Evolutionary conservation across 306 rosid species (phyloP).

Genomic region (Aeschynomene evenia): DNA sequence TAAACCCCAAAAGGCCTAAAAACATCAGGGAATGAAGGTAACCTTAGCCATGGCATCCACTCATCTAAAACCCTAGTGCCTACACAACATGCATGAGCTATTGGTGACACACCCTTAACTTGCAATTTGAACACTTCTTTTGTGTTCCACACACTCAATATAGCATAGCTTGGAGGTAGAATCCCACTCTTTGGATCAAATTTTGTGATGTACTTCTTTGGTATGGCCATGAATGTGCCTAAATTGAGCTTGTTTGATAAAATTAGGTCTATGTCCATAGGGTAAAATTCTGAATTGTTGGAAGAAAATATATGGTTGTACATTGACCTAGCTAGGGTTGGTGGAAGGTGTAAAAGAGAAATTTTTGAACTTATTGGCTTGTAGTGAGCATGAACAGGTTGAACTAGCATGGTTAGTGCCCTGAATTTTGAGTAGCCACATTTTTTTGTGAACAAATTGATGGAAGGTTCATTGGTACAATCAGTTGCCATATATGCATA

Average conservation of each 20-base stretch:
- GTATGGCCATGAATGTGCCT: constrained; percentile 89
- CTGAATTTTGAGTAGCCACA: constrained; percentile 74
- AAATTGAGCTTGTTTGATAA: constrained; percentile 61
- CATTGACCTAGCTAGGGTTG: constrained; percentile 37
- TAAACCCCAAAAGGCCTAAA: constrained; percentile 84
- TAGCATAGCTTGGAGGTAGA: constrained; percentile 60
- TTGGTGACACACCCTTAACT: constrained; percentile 66
- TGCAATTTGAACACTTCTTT: constrained; percentile 84
- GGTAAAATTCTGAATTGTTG: constrained; percentile 70
- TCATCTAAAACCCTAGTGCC: constrained; percentile 74
- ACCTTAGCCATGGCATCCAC: constrained; percentile 79
- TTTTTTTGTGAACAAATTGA: constrained; percentile 74
- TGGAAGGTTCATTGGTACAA: constrained; percentile 78
- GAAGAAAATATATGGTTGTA: constrained; percentile 56
- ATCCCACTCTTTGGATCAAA: constrained; percentile 51
- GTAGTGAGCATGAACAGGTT: constrained; percentile 85
- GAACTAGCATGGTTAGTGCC: constrained; percentile 67
- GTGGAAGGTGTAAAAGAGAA: constrained; percentile 46
- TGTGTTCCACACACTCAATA: constrained; percentile 89
- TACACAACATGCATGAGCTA: constrained; percentile 59
- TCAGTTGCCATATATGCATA: constrained; percentile 90
- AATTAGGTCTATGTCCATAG: constrained; percentile 61
- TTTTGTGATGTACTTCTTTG: constrained; percentile 44
- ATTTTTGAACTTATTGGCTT: constrained; percentile 47
- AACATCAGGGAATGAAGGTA: constrained; percentile 84